Conservation (phyloP, 805 yeast genomes). For the Nakazawaea peltata region DNA sequence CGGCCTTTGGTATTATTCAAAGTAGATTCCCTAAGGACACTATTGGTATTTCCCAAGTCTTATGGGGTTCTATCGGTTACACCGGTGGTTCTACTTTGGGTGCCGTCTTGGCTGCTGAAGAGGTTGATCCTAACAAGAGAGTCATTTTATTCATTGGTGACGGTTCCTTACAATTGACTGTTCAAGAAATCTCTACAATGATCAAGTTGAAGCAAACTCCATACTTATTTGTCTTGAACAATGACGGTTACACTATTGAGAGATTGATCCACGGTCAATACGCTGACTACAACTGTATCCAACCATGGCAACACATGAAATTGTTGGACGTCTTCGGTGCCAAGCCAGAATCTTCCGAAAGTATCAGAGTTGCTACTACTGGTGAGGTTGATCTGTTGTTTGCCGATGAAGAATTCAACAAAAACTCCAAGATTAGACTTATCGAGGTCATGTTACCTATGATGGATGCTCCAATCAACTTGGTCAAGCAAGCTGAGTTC, state of each 20-base stretch:
- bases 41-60: constrained; percentile 63
- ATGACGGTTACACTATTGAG: constrained; percentile 71
- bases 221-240: constrained; percentile 61
- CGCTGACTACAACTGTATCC: constrained; percentile 60
- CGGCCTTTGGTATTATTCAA: constrained; percentile 64
- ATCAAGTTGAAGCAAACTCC: constrained; percentile 60
- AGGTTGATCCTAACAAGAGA: constrained; percentile 51
- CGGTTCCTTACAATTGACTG: constrained; percentile 70
- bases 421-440: constrained; percentile 52
- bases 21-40: constrained; percentile 56
- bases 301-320: constrained; percentile 58
- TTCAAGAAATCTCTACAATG: constrained; percentile 65
- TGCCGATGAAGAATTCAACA: constrained; percentile 37
- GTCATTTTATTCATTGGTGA: constrained; percentile 66
- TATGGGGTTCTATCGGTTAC: constrained; percentile 73
- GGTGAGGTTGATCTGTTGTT: constrained; percentile 52
- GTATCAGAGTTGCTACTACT: constrained; percentile 42
- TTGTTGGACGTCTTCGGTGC: constrained; percentile 57
- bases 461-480: constrained; percentile 62
- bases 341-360: constrained; percentile 36
- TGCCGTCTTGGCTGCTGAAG: constrained; percentile 62
- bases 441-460: constrained; percentile 61
- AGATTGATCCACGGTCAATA: constrained; percentile 63
- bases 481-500: constrained; percentile 60
- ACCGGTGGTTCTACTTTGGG: constrained; percentile 63